Base-by-base conservation (phyloP, 2,329 filamentous ascomycete species). In the Davidsoniella australis region DNA sequence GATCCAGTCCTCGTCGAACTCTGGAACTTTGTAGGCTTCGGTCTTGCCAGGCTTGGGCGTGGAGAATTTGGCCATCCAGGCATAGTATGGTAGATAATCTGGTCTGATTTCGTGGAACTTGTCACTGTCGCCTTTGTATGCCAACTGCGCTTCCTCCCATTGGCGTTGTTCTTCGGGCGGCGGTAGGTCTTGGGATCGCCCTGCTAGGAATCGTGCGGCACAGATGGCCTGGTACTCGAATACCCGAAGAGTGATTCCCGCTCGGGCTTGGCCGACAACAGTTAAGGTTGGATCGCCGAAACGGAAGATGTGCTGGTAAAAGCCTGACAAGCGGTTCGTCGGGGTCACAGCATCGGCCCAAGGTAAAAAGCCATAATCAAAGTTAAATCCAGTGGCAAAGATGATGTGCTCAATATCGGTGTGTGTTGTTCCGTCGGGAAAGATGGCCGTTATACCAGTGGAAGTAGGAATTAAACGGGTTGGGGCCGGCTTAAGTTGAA, bases 381-480 rank as follows among this genome's bases (percentile, higher is more conserved):
- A 78, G 0, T 68, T 68, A 56, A 76, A 78, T 0, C 75, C 75
- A 0, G 75, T 79, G 3, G 71, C 75, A 49, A 78, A 76, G 39
- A 79, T 69, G 24, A 79, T 65, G 47, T 72, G 59, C 54, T 80
- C 74, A 7, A 78, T 68, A 4, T 69, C 63, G 0, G 66, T 57
- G 0, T 73, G 59, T 0, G 56, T 62, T 0, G 66, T 67, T 0
- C 72, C 72, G 45, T 78, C 72, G 41, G 66, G 64, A 46, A 78
- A 76, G 29, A 67, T 61, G 0, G 76, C 46, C 20, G 37, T 41
- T 12, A 48, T 48, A 14, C 37, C 24, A 64, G 0, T 61, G 64
- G 17, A 68, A 60, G 0, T 56, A 55, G 40, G 54, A 48, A 20
- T 24, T 9, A 48, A 17, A 1, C 38, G 17, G 5, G n/a, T 29